A percentile compares a stretch with the other conserved stretches of the same genome.
Evolutionary conservation across 2,329 filamentous ascomycete species (phyloP).

Genomic region (Tolypocladium tundrense): DNA sequence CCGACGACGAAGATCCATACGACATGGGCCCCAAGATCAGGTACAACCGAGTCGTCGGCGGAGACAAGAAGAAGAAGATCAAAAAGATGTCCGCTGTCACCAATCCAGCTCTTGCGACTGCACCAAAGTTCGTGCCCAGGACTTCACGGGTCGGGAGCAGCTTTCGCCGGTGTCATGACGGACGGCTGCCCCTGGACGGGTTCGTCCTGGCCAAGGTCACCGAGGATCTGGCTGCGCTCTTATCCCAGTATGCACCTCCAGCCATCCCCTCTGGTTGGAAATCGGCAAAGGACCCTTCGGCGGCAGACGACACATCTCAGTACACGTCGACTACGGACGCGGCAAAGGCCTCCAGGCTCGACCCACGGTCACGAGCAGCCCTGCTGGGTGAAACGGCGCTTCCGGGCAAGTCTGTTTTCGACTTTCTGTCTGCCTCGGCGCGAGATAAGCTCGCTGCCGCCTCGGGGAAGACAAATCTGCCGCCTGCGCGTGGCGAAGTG

Average conservation of each 20-base stretch:
- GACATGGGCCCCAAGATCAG: slow-evolving; percentile 84
- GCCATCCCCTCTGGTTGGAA: slow-evolving; percentile 65
- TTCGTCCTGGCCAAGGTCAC: slow-evolving; percentile 59
- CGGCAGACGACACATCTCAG: slow-evolving; percentile 2
- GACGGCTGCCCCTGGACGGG: slow-evolving; percentile 66
- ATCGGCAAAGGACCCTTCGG: slow-evolving; percentile 37
- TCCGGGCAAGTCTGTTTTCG: slow-evolving; percentile 90
- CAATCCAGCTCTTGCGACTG: slow-evolving; percentile 55
- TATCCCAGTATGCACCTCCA: slow-evolving; percentile 48
- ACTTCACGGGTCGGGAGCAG: slow-evolving; percentile 16
- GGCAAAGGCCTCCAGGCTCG: slow-evolving; percentile 64
- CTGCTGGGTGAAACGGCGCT: slow-evolving; percentile 68
- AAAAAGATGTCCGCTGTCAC: slow-evolving; percentile 34
- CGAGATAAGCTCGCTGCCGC: slow-evolving; percentile 66
- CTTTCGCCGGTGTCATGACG: slow-evolving; percentile 66
- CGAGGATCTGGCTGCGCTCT: slow-evolving; percentile 21
- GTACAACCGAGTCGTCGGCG: slow-evolving; percentile 73
- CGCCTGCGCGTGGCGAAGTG: slow-evolving; percentile 65
- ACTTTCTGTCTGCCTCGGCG: slow-evolving; percentile 72
- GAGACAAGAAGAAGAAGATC: slow-evolving; percentile 73
- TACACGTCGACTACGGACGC: slow-evolving; percentile 66
- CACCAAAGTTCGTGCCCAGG: slow-evolving; percentile 68
- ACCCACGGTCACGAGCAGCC: slow-evolving; percentile 66
- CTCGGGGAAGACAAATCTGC: slow-evolving; percentile 68
- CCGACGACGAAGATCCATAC: slow-evolving; percentile 91